Evolutionary conservation across 2,329 filamentous ascomycete genomes (phyloP).

Genomic region (Aspergillus vadensis): DNA sequence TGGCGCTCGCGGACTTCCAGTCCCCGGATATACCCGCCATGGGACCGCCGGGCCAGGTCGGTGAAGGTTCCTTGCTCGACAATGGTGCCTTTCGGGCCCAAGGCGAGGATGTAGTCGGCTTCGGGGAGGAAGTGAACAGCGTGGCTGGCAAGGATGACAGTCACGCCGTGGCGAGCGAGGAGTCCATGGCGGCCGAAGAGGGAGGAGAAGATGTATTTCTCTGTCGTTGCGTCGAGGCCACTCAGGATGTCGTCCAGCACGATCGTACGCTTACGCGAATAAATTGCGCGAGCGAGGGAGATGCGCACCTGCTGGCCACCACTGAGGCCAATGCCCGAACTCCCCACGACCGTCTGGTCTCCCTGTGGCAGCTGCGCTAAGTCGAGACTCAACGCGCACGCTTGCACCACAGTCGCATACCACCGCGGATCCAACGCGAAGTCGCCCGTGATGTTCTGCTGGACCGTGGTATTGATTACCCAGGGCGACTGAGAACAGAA

Average conservation of each 20-base stretch:
- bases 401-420: constrained; percentile 26
- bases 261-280: constrained; percentile 44
- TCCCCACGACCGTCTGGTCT: neutral
- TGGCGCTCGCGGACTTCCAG: neutral
- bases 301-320: neutral
- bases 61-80: constrained; percentile 41
- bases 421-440: constrained; percentile 20
- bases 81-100: constrained; percentile 33
- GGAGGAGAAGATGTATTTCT: constrained; percentile 41
- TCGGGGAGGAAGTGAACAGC: constrained; percentile 39
- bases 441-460: constrained; percentile 26
- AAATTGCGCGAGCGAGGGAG: constrained; percentile 43
- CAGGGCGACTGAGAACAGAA: constrained; percentile 21
- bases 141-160: constrained; percentile 50
- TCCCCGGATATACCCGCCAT: neutral
- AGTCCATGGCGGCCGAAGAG: constrained; percentile 47
- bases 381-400: neutral
- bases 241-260: constrained; percentile 48
- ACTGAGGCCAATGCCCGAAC: neutral
- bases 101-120: constrained; percentile 47
- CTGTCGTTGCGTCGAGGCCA: constrained; percentile 45
- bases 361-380: neutral
- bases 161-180: constrained; percentile 40
- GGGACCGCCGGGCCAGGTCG: constrained; percentile 15
- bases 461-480: constrained; percentile 17